Evolutionary conservation across 805 yeast species (phyloP).

Genomic region (Sugiyamaella mastotermitis): DNA sequence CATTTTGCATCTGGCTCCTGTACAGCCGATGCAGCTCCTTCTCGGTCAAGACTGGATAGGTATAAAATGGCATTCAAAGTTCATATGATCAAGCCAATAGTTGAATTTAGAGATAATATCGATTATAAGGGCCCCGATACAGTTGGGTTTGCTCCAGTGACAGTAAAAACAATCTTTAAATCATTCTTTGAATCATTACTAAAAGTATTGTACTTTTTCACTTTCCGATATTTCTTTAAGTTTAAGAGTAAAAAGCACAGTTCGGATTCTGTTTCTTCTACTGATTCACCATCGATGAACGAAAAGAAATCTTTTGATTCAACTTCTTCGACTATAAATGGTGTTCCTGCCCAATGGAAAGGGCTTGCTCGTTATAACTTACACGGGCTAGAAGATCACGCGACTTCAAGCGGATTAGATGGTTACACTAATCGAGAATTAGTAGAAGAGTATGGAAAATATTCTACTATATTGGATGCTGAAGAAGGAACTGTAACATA

Average conservation of each 20-base stretch:
- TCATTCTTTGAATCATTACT: not conserved
- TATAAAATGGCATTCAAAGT: constrained; percentile 44
- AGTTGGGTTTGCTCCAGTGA: constrained; percentile 7
- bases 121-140: constrained; percentile 40
- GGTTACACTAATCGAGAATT: constrained; percentile 30
- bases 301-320: not conserved
- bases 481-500: constrained; percentile 49
- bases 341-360: constrained; percentile 45
- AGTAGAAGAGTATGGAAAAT: constrained; percentile 74
- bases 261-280: not conserved
- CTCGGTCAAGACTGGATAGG: constrained; percentile 50
- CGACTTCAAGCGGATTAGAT: no score
- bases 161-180: not conserved
- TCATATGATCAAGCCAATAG: constrained; percentile 45
- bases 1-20: constrained; percentile 55
- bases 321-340: no score
- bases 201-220: not conserved
- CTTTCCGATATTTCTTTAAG: not conserved
- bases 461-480: constrained; percentile 61
- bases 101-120: constrained; percentile 65
- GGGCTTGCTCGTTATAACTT: constrained; percentile 71
- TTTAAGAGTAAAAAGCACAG: not conserved
- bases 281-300: not conserved
- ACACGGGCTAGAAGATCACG: no score
- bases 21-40: constrained; percentile 45